A percentile compares a stretch with the other conserved stretches of the same genome.
phyloP scores from a whole-genome alignment of 1,139 yeast genomes.

The Taphrina confusa region DNA sequence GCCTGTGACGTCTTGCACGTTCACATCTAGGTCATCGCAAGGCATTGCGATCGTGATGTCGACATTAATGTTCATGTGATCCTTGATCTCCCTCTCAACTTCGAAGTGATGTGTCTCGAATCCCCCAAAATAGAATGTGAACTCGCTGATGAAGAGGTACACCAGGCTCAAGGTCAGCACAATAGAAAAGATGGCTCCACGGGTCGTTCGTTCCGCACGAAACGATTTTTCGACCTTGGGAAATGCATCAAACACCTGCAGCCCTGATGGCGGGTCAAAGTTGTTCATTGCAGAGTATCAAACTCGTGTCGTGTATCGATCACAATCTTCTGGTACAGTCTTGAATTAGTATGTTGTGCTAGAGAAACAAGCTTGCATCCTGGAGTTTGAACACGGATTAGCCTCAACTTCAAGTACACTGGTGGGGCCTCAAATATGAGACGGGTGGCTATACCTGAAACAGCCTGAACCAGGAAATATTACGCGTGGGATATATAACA shows the following conservation, averaged over 20 bases:
- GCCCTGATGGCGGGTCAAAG: conserved; percentile 29
- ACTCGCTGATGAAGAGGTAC: conserved; percentile 78
- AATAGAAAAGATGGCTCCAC: conserved; percentile 56
- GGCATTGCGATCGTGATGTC: conserved; percentile 84
- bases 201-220: conserved; percentile 77
- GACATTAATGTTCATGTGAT: conserved; percentile 66
- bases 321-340: too few species aligned
- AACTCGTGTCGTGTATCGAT: too few species aligned
- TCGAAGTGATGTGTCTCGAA: conserved; percentile 73
- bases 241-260: conserved; percentile 74
- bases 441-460: too few species aligned
- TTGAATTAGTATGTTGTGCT: too few species aligned
- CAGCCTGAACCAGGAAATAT: too few species aligned
- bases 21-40: conserved; percentile 72
- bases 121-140: conserved; percentile 85
- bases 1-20: conserved; percentile 72
- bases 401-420: too few species aligned
- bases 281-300: too few species aligned
- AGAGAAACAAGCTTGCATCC: too few species aligned
- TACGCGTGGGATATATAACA: too few species aligned
- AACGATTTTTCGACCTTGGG: conserved; percentile 79
- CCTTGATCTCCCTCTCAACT: conserved; percentile 58
- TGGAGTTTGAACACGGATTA: too few species aligned
- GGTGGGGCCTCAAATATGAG: too few species aligned
- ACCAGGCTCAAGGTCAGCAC: conserved; percentile 46